Conservation (phyloP, 2,329 filamentous ascomycete species). For the Fusarium sp. region DNA sequence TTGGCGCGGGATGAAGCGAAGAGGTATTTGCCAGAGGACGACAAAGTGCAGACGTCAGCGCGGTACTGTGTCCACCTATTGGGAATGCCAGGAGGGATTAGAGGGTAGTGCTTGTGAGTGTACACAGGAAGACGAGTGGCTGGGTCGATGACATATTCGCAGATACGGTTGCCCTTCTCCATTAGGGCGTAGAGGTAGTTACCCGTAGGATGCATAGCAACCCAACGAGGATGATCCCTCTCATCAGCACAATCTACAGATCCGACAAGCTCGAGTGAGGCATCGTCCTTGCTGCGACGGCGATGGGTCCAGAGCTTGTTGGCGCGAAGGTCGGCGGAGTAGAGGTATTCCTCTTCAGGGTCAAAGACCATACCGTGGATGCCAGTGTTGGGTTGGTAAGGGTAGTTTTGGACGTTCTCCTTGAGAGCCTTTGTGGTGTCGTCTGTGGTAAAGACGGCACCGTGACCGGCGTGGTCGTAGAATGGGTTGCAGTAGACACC, state of each 20-base stretch:
- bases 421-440: conserved; percentile 64
- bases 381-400: conserved; percentile 75
- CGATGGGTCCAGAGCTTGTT: conserved; percentile 89
- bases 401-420: conserved; percentile 77
- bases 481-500: conserved; percentile 91
- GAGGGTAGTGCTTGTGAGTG: conserved; percentile 79
- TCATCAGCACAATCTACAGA: conserved; percentile 76
- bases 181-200: conserved; percentile 87
- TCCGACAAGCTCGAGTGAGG: conserved; percentile 72
- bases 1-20: conserved; percentile 89
- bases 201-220: conserved; percentile 82
- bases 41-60: conserved; percentile 83
- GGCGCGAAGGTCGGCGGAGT: conserved; percentile 80
- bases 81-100: conserved; percentile 79
- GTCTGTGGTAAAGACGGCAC: conserved; percentile 78
- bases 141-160: conserved; percentile 83
- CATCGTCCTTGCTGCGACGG: conserved; percentile 62
- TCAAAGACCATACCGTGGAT: conserved; percentile 89
- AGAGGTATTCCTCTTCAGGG: conserved; percentile 77
- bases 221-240: conserved; percentile 87
- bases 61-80: conserved; percentile 74
- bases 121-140: conserved; percentile 79
- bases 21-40: conserved; percentile 76
- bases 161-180: conserved; percentile 88
- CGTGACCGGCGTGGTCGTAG: conserved; percentile 84